A percentile compares a stretch with the other conserved stretches of the same genome.
Conservation (phyloP, 2,329 filamentous ascomycete genomes). For the Coleophoma crateriformis region DNA sequence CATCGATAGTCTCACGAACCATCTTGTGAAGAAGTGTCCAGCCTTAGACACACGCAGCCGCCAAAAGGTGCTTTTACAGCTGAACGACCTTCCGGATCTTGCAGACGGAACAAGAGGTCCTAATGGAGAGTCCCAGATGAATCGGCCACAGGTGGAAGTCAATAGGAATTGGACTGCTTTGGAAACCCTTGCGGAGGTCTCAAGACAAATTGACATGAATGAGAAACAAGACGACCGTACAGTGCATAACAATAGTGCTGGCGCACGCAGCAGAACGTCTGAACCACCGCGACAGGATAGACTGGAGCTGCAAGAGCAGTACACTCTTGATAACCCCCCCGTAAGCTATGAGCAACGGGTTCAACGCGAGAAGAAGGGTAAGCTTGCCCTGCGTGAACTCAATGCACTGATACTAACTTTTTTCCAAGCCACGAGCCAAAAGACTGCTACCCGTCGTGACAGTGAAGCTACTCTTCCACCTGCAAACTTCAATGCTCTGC, state of each 20-base stretch:
- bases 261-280: constrained; percentile 7
- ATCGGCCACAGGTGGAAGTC: constrained; percentile 30
- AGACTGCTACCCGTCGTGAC: constrained; percentile 10
- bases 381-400: constrained; percentile 14
- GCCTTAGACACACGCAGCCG: constrained; percentile 70
- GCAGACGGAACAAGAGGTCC: constrained; percentile 28
- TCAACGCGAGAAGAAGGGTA: constrained; percentile 32
- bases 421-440: constrained; percentile 10
- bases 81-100: constrained; percentile 62
- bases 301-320: constrained; percentile 54
- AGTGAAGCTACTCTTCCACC: constrained; percentile 9
- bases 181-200: constrained; percentile 84
- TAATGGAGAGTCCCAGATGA: constrained; percentile 25
- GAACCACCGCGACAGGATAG: constrained; percentile 17
- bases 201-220: constrained; percentile 67
- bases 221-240: constrained; percentile 52
- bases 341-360: constrained; percentile 38
- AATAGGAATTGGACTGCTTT: constrained; percentile 71
- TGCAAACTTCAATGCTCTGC: constrained; percentile 9
- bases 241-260: constrained; percentile 37
- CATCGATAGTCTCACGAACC: constrained; percentile 73
- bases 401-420: constrained; percentile 13
- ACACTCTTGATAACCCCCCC: constrained; percentile 50
- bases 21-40: constrained; percentile 83
- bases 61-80: constrained; percentile 66